phyloP scores from a whole-genome alignment of 2,329 filamentous ascomycete genomes.

The Fusarium pseudoanthophilum region DNA sequence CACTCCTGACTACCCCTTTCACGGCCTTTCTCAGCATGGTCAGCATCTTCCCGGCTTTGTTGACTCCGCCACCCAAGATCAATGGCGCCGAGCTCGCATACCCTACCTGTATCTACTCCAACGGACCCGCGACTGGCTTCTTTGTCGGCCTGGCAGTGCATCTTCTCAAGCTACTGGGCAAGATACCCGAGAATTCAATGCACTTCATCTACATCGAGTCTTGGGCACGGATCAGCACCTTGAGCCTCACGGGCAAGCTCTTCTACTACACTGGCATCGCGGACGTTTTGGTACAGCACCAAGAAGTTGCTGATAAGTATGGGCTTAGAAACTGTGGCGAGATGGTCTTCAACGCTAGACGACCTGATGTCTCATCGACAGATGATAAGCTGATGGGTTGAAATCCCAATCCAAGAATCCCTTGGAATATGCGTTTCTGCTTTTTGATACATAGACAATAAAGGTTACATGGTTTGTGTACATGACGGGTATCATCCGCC shows the following conservation, averaged over 20 bases:
- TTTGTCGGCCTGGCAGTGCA: slow-evolving; percentile 70
- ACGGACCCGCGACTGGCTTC: slow-evolving; percentile 89
- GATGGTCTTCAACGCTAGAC: slow-evolving; percentile 54
- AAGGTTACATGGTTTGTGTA: slow-evolving; percentile 40
- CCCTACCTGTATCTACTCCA: slow-evolving; percentile 83
- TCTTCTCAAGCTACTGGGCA: slow-evolving; percentile 57
- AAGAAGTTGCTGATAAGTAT: slow-evolving; percentile 64
- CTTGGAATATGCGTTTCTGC: slow-evolving; percentile 32
- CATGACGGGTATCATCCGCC: slow-evolving; percentile 38
- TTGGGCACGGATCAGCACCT: slow-evolving; percentile 83
- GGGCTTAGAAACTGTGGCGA: slow-evolving; percentile 52
- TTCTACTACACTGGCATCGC: slow-evolving; percentile 72
- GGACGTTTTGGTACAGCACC: slow-evolving; percentile 87
- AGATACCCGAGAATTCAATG: slow-evolving; percentile 66
- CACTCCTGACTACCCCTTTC: slow-evolving; percentile 76
- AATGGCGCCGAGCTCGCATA: slow-evolving; percentile 51
- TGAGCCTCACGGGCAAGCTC: slow-evolving; percentile 87
- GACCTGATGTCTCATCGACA: slow-evolving; percentile 37
- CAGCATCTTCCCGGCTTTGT: slow-evolving; percentile 68
- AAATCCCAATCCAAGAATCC: not conserved
- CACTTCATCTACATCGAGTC: slow-evolving; percentile 89
- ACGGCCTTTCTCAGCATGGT: slow-evolving; percentile 74
- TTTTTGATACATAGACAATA: slow-evolving; percentile 40
- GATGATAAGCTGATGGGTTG: not conserved
- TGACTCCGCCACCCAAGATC: slow-evolving; percentile 45